Percentiles rank a stretch among this genome's conserved stretches.
phyloP scores from a whole-genome alignment of 148 eudicot genomes.

The Tetragonia tetragonoides region DNA sequence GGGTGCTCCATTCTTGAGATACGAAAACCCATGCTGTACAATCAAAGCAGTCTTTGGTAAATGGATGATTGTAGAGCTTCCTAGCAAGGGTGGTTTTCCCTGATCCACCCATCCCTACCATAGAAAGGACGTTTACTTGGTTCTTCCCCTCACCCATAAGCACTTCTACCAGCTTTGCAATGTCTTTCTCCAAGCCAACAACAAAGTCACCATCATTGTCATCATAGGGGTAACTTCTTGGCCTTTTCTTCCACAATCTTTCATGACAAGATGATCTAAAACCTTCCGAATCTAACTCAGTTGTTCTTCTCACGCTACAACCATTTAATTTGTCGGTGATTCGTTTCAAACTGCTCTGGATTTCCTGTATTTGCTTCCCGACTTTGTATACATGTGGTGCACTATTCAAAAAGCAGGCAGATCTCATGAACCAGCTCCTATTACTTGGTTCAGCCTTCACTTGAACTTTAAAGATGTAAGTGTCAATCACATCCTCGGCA shows the following conservation, averaged over 20 bases:
- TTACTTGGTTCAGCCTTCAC: neutral
- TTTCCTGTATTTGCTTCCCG: neutral
- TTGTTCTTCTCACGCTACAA: slow-evolving; percentile 15
- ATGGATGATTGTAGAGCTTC: too few species aligned
- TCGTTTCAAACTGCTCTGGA: neutral
- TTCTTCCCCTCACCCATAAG: slow-evolving; percentile 17
- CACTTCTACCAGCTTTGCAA: slow-evolving; percentile 10
- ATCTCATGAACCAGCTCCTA: neutral
- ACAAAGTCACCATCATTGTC: neutral
- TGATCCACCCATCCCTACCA: too few species aligned
- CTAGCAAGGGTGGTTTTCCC: too few species aligned
- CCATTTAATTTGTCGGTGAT: neutral
- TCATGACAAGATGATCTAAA: neutral
- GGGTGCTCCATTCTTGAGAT: too few species aligned
- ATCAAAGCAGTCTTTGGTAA: slow-evolving; percentile 22
- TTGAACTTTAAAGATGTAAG: neutral
- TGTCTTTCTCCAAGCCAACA: slow-evolving; percentile 25
- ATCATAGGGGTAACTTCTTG: slow-evolving; percentile 18
- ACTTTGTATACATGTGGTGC: slow-evolving; percentile 1
- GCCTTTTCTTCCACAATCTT: neutral
- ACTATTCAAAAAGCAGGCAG: neutral
- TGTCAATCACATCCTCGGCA: slow-evolving; percentile 8
- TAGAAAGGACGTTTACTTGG: slow-evolving; percentile 15
- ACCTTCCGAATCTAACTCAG: neutral
- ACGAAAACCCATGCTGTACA: slow-evolving; percentile 28